phyloP scores from a whole-genome alignment of 2,329 filamentous ascomycete genomes.

The Grosmannia penicillata region DNA sequence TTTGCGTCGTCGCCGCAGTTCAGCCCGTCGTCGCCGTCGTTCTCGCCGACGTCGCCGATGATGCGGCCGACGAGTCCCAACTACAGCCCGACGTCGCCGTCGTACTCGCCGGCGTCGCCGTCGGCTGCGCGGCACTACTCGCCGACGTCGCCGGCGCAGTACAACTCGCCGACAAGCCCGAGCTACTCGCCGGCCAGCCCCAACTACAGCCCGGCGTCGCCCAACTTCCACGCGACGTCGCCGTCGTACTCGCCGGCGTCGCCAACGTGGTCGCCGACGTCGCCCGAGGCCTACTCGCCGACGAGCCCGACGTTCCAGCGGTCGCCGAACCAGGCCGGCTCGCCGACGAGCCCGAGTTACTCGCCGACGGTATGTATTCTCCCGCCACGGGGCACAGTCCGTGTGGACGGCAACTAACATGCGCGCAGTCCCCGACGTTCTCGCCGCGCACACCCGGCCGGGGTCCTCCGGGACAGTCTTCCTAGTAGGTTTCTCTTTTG shows the following conservation, averaged over 20 bases:
- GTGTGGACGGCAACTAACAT: not conserved
- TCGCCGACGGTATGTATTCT: constrained; percentile 41
- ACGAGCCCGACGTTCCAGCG: constrained; percentile 47
- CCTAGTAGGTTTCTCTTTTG: constrained; percentile 20
- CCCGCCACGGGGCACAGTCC: no score
- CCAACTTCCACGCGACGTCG: constrained; percentile 37
- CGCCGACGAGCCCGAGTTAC: constrained; percentile 54
- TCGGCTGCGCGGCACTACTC: constrained; percentile 42
- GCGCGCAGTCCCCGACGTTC: constrained; percentile 26
- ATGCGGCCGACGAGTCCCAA: constrained; percentile 40
- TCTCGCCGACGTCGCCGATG: constrained; percentile 47
- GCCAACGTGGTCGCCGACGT: constrained; percentile 67
- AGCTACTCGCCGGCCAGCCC: constrained; percentile 58
- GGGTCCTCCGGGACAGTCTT: constrained; percentile 19
- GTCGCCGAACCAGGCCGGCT: constrained; percentile 37
- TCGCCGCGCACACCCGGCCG: constrained; percentile 29
- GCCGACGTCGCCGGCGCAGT: constrained; percentile 57
- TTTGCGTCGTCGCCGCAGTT: constrained; percentile 44
- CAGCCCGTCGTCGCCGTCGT: constrained; percentile 47
- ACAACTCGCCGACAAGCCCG: constrained; percentile 62
- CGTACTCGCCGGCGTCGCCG: constrained; percentile 48
- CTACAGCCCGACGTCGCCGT: constrained; percentile 52
- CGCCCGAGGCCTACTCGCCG: constrained; percentile 47
- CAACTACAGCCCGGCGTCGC: constrained; percentile 57
- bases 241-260: constrained; percentile 56